Evolutionary conservation across 345 rosid species (phyloP), one percentile per base, ranked within the genome.

Genomic region (Mallotus nudiflorus): DNA sequence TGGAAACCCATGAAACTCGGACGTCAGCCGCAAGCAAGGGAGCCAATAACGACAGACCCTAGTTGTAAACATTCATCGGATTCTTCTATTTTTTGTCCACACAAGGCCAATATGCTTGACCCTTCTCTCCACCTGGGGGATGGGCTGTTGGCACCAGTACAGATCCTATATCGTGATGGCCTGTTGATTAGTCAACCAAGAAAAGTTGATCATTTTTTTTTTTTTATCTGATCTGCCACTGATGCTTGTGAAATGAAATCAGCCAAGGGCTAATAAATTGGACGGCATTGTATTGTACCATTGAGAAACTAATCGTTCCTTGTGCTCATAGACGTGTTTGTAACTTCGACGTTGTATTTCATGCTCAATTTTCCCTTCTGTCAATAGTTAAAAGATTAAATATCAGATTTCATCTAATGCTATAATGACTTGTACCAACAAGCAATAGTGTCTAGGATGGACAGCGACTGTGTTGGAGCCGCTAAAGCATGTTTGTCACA

Each of bases 1-100:
- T 72, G 39, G 82, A 82, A 74, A 52, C 76, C 67, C 75, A 46
- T 15, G 59, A 75, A 79, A 65, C 73, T 73, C 72, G 55, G 69
- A 64, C 78, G 51, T 62, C 68, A 4, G 68, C 63, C 56, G 58
- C 80, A 57, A 75, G 56, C 55, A 64, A 50, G 33, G 67, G 77
- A 49, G 16, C 37, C 25, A 19, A 63, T 63, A 77, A 68, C 59
- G 84, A 83, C 66, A 80, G 49, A 67, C 49, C 67, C 3, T 83
- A 75, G 72, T 50, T 70, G 33, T 51, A 52, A 67, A 51, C 16
- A 52, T 46, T 11, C 40, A 12, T 51, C 20, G n/a, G 56, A 67
- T 35, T 68, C 40, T 55, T 37, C 1, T 15, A 27, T 42, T n/a
- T 54, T 19, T 40, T 65, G 31, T 37, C 48, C 24, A 28, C 60